Evolutionary conservation across 768 basidiomycete species (phyloP).

Genomic region (Filobasidium wieringae): DNA sequence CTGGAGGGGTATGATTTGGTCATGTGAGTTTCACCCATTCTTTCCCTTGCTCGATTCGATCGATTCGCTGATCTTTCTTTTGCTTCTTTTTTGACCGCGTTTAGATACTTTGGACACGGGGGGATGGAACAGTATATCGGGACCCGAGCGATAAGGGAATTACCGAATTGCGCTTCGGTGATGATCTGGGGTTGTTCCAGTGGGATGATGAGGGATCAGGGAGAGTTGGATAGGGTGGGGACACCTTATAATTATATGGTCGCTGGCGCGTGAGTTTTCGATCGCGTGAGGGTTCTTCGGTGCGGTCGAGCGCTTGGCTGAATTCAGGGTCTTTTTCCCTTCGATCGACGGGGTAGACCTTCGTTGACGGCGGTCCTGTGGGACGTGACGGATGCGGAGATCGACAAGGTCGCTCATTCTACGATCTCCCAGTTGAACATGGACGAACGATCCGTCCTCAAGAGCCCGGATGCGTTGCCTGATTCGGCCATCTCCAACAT

Average conservation of each 20-base stretch:
- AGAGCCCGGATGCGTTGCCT: not conserved
- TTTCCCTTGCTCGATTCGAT: too few relatives aligned
- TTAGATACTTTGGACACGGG: slow-evolving; percentile 92
- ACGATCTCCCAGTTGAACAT: slow-evolving; percentile 44
- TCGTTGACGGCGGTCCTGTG: slow-evolving; percentile 88
- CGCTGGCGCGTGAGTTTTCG: slow-evolving; percentile 73
- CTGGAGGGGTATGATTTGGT: slow-evolving; percentile 67
- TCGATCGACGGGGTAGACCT: slow-evolving; percentile 52
- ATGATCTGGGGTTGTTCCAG: slow-evolving; percentile 99
- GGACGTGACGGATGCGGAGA: slow-evolving; percentile 97
- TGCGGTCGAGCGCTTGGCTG: not conserved
- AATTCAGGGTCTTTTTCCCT: not conserved
- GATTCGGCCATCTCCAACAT: slow-evolving; percentile 46
- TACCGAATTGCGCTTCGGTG: slow-evolving; percentile 75
- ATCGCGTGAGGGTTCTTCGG: not conserved
- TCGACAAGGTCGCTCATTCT: slow-evolving; percentile 77
- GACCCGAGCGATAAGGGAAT: slow-evolving; percentile 67
- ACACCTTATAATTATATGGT: slow-evolving; percentile 93
- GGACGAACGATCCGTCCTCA: slow-evolving; percentile 16
- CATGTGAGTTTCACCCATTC: slow-evolving; percentile 75
- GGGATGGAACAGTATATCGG: slow-evolving; percentile 90
- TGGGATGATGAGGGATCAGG: slow-evolving; percentile 73
- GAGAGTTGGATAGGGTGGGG: slow-evolving; percentile 82
- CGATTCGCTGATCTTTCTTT: too few relatives aligned
- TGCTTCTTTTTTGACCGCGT: too few relatives aligned